Conservation (phyloP, 345 rosid genomes). For the Boechera retrofracta region DNA sequence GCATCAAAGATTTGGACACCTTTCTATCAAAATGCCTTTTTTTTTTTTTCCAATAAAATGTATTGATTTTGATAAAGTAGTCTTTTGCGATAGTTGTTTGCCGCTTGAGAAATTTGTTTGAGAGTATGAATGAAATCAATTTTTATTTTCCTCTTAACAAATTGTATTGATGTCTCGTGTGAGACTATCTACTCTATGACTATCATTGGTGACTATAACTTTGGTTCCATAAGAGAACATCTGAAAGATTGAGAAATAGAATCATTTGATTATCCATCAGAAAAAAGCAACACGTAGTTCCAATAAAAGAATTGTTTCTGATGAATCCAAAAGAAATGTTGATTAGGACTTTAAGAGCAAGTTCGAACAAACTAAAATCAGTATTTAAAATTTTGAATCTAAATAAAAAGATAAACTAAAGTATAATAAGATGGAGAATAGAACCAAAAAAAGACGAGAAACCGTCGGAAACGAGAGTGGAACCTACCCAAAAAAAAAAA, state of each 20-base stretch:
- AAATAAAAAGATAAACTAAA: neutral
- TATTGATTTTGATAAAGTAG: neutral
- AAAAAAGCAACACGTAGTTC: neutral
- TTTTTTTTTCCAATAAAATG: too few relatives aligned
- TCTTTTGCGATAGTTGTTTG: neutral
- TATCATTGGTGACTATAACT: too few relatives aligned
- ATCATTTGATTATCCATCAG: neutral
- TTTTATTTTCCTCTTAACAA: too few relatives aligned
- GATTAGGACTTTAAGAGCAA: neutral
- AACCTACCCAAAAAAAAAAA: neutral
- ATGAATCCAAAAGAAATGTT: neutral
- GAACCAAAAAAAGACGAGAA: neutral
- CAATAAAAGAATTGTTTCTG: neutral
- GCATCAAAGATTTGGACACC: too few relatives aligned
- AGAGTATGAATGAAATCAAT: too few relatives aligned
- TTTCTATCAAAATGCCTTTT: neutral
- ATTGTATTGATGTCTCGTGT: too few relatives aligned
- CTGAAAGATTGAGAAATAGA: too few relatives aligned
- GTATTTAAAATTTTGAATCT: neutral
- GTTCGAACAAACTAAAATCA: constrained; percentile 10
- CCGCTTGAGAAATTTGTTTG: too few relatives aligned
- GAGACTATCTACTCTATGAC: too few relatives aligned
- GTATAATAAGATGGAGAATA: neutral
- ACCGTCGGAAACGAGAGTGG: constrained; percentile 33
- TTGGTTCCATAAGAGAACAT: too few relatives aligned